These are phyloP conservation scores for Geotrichum macrosporum DNA, from an alignment of 1,139 yeast species.

Conservation along the genomic window DNA sequence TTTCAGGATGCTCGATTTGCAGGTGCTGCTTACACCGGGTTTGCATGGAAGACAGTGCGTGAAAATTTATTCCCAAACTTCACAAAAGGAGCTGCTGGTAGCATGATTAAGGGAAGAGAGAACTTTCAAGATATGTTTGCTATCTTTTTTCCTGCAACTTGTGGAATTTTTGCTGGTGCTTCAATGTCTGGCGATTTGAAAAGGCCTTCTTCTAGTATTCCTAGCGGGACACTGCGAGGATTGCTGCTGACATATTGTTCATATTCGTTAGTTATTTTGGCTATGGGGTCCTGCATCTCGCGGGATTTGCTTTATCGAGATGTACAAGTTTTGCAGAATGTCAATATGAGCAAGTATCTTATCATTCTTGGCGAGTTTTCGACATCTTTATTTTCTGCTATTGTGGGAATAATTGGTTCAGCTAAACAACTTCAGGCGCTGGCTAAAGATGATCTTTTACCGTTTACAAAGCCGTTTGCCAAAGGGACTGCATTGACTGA, in stretches of 20 bases:
- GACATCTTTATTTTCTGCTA: conserved; percentile 83
- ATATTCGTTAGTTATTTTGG: conserved; percentile 68
- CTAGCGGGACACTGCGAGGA: conserved; percentile 84
- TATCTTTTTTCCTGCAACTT: conserved; percentile 94
- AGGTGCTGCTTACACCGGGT: conserved; percentile 60
- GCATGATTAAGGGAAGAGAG: conserved; percentile 60
- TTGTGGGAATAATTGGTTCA: conserved; percentile 94
- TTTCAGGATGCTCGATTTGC: conserved; percentile 48
- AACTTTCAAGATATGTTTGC: conserved; percentile 85
- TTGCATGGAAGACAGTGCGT: conserved; percentile 58
- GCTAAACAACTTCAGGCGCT: conserved; percentile 87
- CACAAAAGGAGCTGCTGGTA: conserved; percentile 90
- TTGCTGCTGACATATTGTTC: conserved; percentile 66
- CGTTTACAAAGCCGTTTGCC: conserved; percentile 62
- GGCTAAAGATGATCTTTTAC: conserved; percentile 78
- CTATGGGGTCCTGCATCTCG: conserved; percentile 77
- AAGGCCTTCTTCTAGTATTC: conserved; percentile 82
- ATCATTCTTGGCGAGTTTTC: conserved; percentile 85
- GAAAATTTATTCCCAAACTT: conserved; percentile 72
- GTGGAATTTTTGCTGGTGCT: conserved; percentile 98
- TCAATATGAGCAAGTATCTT: conserved; percentile 63
- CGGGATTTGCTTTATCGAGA: conserved; percentile 70
- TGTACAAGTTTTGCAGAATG: conserved; percentile 77
- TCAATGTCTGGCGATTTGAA: conserved; percentile 95
- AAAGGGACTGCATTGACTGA: conserved; percentile 42